phyloP scores from a whole-genome alignment of 176 grass and related monocot genomes.

The Stipa capillata region DNA sequence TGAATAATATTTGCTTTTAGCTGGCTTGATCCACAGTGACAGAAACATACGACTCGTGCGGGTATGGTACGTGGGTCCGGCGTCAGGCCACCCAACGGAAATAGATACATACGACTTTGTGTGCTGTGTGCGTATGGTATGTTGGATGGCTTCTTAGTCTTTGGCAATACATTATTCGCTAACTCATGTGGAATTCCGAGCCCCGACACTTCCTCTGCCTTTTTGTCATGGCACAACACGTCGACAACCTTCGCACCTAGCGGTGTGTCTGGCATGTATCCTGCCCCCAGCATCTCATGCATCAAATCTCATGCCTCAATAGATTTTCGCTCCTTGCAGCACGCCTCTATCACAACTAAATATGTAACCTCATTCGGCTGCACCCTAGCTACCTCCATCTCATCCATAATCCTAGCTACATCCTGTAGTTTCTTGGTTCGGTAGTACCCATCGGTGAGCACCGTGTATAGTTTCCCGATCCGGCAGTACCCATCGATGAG shows the following conservation, averaged over 20 bases:
- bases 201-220: constrained; percentile 37
- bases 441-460: constrained; percentile 62
- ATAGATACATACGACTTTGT: no score
- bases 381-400: constrained; percentile 54
- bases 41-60: no score
- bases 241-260: constrained; percentile 69
- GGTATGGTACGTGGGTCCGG: no score
- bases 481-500: constrained; percentile 47
- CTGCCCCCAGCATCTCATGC: constrained; percentile 49
- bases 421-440: constrained; percentile 21
- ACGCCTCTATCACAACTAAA: constrained; percentile 52
- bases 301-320: constrained; percentile 39
- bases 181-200: no score
- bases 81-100: no score
- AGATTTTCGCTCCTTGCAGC: constrained; percentile 47
- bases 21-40: no score
- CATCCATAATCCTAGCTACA: constrained; percentile 69
- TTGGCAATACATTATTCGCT: no score
- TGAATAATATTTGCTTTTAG: no score
- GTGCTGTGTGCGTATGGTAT: no score
- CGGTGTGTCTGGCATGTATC: constrained; percentile 11
- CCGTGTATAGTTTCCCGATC: constrained; percentile 40
- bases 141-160: no score
- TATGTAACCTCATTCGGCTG: constrained; percentile 58
- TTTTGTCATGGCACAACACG: constrained; percentile 52